Percentiles rank a stretch among this genome's conserved stretches.
Conservation (phyloP, 2,329 filamentous ascomycete species). For the Sclerotinia trifoliorum region DNA sequence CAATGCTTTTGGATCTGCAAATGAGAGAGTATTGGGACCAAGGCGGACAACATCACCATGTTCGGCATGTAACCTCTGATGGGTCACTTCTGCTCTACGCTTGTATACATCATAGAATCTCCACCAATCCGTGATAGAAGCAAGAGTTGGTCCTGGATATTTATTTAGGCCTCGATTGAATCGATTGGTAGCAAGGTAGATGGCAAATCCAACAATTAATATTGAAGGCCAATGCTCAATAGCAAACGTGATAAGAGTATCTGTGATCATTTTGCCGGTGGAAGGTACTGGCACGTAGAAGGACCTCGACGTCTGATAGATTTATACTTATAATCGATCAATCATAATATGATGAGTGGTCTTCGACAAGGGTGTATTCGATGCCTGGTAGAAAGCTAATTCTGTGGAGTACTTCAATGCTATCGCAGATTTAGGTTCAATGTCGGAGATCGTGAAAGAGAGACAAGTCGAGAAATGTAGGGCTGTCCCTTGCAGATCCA, state of each 20-base stretch:
- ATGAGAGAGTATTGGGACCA: conserved; percentile 72
- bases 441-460: too few relatives aligned
- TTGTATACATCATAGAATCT: conserved; percentile 67
- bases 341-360: background rate
- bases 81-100: conserved; percentile 64
- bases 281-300: too few relatives aligned
- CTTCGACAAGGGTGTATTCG: background rate
- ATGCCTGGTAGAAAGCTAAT: background rate
- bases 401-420: background rate
- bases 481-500: background rate
- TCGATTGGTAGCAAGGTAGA: conserved; percentile 50
- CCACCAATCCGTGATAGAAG: conserved; percentile 71
- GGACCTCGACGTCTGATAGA: too few relatives aligned
- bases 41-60: conserved; percentile 73
- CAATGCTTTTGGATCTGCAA: conserved; percentile 69
- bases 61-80: conserved; percentile 65
- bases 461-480: background rate
- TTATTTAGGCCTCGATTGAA: conserved; percentile 60
- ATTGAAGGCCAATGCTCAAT: conserved; percentile 46
- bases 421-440: background rate
- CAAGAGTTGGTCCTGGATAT: conserved; percentile 71
- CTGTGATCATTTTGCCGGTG: conserved; percentile 9
- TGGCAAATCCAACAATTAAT: conserved; percentile 39
- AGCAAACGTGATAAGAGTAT: conserved; percentile 6
- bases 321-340: background rate